Conservation (phyloP, 768 basidiomycete genomes). For the Leccinum aurantiacum region DNA sequence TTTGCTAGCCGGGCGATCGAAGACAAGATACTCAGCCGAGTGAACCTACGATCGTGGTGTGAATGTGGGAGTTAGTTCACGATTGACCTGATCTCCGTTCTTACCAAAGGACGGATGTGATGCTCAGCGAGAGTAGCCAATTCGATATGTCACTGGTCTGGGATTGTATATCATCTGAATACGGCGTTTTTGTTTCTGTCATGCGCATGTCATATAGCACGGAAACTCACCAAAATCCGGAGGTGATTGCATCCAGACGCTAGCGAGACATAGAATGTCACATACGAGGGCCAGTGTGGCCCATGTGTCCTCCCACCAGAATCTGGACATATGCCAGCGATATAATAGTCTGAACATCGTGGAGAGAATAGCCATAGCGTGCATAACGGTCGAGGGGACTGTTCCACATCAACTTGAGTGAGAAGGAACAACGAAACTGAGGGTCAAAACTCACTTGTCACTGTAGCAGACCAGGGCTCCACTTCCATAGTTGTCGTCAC, state of each 20-base stretch:
- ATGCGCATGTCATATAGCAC: neutral
- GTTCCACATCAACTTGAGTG: neutral
- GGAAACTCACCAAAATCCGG: slow-evolving; percentile 11
- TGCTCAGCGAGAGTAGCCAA: slow-evolving; percentile 22
- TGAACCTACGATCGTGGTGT: slow-evolving; percentile 16
- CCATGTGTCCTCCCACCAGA: slow-evolving; percentile 33
- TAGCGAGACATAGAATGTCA: slow-evolving; percentile 20
- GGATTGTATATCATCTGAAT: neutral
- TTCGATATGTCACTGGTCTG: neutral
- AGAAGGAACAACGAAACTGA: neutral
- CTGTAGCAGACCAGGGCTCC: slow-evolving; percentile 8
- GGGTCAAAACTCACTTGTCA: slow-evolving; percentile 12
- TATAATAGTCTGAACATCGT: slow-evolving; percentile 23
- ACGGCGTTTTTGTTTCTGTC: neutral
- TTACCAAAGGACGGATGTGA: slow-evolving; percentile 26
- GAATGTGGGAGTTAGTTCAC: neutral
- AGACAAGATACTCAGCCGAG: slow-evolving; percentile 29
- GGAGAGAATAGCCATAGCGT: slow-evolving; percentile 19
- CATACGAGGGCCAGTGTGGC: slow-evolving; percentile 24
- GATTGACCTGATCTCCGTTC: neutral
- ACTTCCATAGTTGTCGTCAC: neutral
- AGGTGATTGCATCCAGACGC: slow-evolving; percentile 18
- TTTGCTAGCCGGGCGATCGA: slow-evolving; percentile 25
- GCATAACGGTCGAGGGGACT: slow-evolving; percentile 19
- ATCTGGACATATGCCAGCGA: slow-evolving; percentile 19